Conservation (phyloP, 352 stramenopile species). For the Globisporangium iwayamae region DNA sequence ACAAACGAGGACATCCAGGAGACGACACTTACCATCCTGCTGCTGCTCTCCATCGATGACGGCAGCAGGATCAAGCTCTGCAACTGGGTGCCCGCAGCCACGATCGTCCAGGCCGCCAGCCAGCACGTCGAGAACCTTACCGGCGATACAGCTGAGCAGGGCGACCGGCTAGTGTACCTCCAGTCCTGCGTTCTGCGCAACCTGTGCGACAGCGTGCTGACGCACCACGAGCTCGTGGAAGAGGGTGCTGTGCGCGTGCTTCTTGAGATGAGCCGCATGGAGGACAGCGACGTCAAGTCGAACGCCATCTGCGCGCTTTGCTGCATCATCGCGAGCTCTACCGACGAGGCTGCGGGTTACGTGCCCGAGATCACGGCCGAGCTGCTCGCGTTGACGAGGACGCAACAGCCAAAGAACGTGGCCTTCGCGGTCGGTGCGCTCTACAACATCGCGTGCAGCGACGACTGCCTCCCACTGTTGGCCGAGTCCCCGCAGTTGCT, state of each 20-base stretch:
- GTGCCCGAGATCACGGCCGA: constrained; percentile 53
- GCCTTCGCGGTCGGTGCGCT: constrained; percentile 59
- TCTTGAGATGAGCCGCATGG: constrained; percentile 53
- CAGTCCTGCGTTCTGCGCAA: constrained; percentile 74
- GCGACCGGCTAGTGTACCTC: constrained; percentile 37
- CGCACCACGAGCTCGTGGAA: constrained; percentile 69
- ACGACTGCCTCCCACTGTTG: constrained; percentile 53
- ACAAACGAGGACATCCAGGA: constrained; percentile 47
- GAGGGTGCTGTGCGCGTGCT: constrained; percentile 47
- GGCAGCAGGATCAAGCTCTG: constrained; percentile 64
- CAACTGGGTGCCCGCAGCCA: constrained; percentile 53
- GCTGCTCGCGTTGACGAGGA: constrained; percentile 44
- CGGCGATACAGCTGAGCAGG: neutral
- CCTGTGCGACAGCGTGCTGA: constrained; percentile 67
- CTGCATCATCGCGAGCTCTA: constrained; percentile 60
- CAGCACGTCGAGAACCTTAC: constrained; percentile 26
- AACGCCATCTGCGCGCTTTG: constrained; percentile 70
- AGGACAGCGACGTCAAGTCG: constrained; percentile 46
- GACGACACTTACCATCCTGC: constrained; percentile 43
- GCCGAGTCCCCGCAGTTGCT: constrained; percentile 30
- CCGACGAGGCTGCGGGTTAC: constrained; percentile 43
- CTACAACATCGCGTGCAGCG: constrained; percentile 77
- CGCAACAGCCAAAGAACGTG: constrained; percentile 25
- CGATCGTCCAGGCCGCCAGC: constrained; percentile 31
- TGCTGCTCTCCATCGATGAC: constrained; percentile 62